Evolutionary conservation across 2,329 filamentous ascomycete genomes (phyloP), one percentile per base, ranked within the genome.

Genomic region (Magnaporthiopsis rhizophila): DNA sequence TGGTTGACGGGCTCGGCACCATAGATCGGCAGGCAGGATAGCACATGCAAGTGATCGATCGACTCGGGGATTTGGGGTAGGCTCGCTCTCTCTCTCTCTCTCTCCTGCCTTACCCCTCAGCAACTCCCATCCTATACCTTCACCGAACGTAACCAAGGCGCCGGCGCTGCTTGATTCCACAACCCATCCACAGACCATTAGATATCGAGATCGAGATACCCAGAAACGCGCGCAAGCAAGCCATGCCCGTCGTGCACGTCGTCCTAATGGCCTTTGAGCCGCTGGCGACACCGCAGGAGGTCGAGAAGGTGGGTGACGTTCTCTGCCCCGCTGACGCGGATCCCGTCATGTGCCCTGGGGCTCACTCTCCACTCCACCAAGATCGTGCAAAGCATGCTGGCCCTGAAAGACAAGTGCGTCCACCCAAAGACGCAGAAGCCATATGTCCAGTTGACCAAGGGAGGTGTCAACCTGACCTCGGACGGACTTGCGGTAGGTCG

Each of bases 401-500:
- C 73, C 0, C 76, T 91, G 1, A 81, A 81, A 68, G 76, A 84
- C 6, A 79, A 78, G 8, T 91, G 89, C 72, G 60, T 89, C 24
- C 86, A 89, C 68, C 85, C 88, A 2, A 76, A 74, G 1, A 83
- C 84, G 0, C 75, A 84, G 18, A 76, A 81, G 66, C 81, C 83
- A 0, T 91, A 91, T 69, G 81, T 91, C 66, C 81, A 79, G 66
- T 80, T 81, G 0, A 75, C 81, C 26, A 79, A 78, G 3, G 88
- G 86, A 1, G 89, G 89, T 0, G 75, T 74, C 61, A 84, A 91
- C 70, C 87, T 84, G 67, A 88, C 84, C 34, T 78, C 80, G 0
- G 87, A 90, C 73, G 84, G 83, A 7, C 70, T 80, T 8, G 81
- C 86, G 75, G 87, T 88, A 77, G 61, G 69, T 59, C 15, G 32